These are phyloP conservation scores for Leccinum imitatum DNA, from an alignment of 768 basidiomycete species.

Conservation along the genomic window DNA sequence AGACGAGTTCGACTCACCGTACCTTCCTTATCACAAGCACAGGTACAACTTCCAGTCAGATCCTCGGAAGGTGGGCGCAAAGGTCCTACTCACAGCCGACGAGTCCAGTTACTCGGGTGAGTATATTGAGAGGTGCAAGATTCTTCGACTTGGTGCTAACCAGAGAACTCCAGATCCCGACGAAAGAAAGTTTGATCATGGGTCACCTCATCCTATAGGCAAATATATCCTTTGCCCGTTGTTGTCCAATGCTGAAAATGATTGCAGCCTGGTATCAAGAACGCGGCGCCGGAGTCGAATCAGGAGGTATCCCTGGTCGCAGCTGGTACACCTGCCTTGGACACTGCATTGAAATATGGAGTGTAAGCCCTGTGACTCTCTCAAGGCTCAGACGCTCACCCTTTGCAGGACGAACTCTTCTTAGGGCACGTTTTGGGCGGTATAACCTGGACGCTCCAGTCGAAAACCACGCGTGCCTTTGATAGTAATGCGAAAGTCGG, in stretches of 20 bases:
- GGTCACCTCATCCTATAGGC: conserved; percentile 79
- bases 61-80: conserved; percentile 61
- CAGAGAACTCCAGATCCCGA: conserved; percentile 20
- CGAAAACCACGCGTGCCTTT: conserved; percentile 69
- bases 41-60: conserved; percentile 77
- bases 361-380: conserved; percentile 39
- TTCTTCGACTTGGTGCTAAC: neutral
- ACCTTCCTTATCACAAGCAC: conserved; percentile 12
- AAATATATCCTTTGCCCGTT: conserved; percentile 15
- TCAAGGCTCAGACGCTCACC: neutral
- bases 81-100: conserved; percentile 61
- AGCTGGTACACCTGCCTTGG: conserved; percentile 86
- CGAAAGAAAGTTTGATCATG: conserved; percentile 55
- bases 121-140: conserved; percentile 9
- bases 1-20: neutral
- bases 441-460: conserved; percentile 68
- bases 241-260: conserved; percentile 2
- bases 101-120: conserved; percentile 36
- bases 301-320: conserved; percentile 54
- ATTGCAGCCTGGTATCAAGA: conserved; percentile 80
- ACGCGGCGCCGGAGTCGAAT: conserved; percentile 62
- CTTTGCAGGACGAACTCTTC: conserved; percentile 60
- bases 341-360: conserved; percentile 77
- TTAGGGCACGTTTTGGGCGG: conserved; percentile 73
- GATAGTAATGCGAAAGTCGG: conserved; percentile 64